Base-by-base conservation (phyloP, 1,139 yeast genomes). In the Candida smagusa region DNA sequence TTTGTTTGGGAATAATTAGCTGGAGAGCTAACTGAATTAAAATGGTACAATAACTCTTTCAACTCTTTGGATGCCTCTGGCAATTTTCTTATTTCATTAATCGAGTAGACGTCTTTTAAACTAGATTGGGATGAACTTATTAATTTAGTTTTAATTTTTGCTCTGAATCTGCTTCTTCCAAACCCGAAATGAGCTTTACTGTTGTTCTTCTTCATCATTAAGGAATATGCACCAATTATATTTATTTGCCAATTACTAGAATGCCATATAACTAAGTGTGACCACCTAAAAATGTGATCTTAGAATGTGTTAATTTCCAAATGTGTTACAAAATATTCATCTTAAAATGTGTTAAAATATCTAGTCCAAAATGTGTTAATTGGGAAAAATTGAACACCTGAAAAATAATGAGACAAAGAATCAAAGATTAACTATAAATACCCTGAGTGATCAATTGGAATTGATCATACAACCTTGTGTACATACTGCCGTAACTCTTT, bases 371-470 rank as follows among this genome's bases (percentile, higher is more conserved):
- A 16, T 16, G 19, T 16, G 19, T 16, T 5, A 16, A 16, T 16
- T 13, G 12, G 29, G 29, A 27, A 27, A 27, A 27, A 9, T 8
- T 27, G 4, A 9, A n/a, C 9, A 23, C 11, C 26, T n/a, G 11
- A 23, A 23, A 23, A 23, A 23, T 23, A 6, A 6, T 16, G 19
- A 4, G 3, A 16, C 5, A 16, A 16, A 4, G 19, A 16, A 16
- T 16, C 19, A 12, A n/a, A 16, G n/a, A 9, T 49, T 44, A 80
- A 52, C 84, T 82, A 58, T 87, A 89, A 22, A 90, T 92, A 30
- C 98, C 98, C 61, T 92, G 98, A 0, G 97, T 89, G 36, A 89
- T 64, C 59, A 92, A 65, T 63, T 92, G 98, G 64, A 85, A 92
- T 59, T 90, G 97, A 58, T 92, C 98, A 55, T 92, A 92, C 29